Evolutionary conservation across 805 yeast species (phyloP).

Genomic region (Wickerhamomyces canadensis): DNA sequence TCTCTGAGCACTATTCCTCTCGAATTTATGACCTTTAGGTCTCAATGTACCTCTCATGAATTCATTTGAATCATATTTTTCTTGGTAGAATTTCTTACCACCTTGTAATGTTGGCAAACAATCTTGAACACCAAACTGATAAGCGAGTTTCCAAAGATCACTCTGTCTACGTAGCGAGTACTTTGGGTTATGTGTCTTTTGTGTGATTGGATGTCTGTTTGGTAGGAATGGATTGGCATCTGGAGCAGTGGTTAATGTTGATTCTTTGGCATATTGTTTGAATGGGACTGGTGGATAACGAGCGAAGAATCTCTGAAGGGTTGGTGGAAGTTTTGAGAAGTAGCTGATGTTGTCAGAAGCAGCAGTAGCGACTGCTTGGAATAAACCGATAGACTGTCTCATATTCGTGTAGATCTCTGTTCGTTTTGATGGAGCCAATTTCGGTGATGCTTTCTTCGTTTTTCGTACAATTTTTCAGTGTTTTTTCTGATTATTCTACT

Average conservation of each 20-base stretch:
- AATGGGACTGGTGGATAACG: conserved; percentile 85
- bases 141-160: conserved; percentile 77
- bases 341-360: conserved; percentile 30
- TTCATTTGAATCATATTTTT: conserved; percentile 63
- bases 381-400: conserved; percentile 20
- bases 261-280: conserved; percentile 54
- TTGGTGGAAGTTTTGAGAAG: conserved; percentile 60
- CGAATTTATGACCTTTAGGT: conserved; percentile 82
- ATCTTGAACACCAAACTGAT: conserved; percentile 72
- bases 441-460: background rate
- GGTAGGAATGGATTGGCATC: conserved; percentile 85
- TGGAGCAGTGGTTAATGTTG: conserved; percentile 60
- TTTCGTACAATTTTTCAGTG: background rate
- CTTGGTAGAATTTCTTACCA: conserved; percentile 66
- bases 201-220: conserved; percentile 77
- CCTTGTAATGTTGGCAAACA: conserved; percentile 53
- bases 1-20: conserved; percentile 57
- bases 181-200: conserved; percentile 69
- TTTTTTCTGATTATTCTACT: background rate
- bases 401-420: conserved; percentile 11
- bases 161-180: conserved; percentile 79
- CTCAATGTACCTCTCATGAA: conserved; percentile 69
- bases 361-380: conserved; percentile 20
- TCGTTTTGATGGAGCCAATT: too few species aligned
- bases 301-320: conserved; percentile 67